These are phyloP conservation scores for Turnera subulata DNA, from an alignment of 345 rosid genomes.

Conservation along the genomic window DNA sequence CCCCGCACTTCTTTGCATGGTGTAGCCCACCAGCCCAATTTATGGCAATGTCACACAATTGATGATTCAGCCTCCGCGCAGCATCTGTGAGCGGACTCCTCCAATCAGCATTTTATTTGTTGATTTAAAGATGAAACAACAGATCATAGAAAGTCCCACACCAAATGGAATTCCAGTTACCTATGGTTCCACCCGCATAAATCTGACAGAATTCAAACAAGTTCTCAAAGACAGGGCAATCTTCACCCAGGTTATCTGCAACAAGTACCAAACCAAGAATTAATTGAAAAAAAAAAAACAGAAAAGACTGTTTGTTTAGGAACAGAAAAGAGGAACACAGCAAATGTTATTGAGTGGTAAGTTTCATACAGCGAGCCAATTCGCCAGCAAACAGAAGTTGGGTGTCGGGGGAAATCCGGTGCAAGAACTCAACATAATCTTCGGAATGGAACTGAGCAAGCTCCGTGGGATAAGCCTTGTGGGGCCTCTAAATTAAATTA, in stretches of 20 bases:
- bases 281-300: neutral
- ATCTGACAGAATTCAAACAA: conserved; percentile 97
- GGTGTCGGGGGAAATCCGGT: conserved; percentile 75
- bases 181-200: conserved; percentile 97
- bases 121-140: neutral
- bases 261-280: neutral
- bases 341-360: neutral
- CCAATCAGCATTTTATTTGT: conserved; percentile 13
- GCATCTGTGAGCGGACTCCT: conserved; percentile 49
- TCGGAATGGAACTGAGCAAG: conserved; percentile 96
- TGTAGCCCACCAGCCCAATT: conserved; percentile 99
- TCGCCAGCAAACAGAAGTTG: conserved; percentile 57
- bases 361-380: conserved; percentile 56
- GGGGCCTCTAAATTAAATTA: conserved; percentile 71
- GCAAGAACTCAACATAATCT: conserved; percentile 87
- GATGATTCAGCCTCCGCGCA: conserved; percentile 84
- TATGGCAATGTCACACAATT: conserved; percentile 91
- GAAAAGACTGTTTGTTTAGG: neutral
- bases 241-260: conserved; percentile 92
- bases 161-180: conserved; percentile 28
- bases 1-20: conserved; percentile 96
- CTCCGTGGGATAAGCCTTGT: conserved; percentile 95
- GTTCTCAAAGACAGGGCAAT: conserved; percentile 96
- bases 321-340: no score
- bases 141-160: no score